Conservation (phyloP, 2,329 filamentous ascomycete genomes). For the Penicillium carneum region DNA sequence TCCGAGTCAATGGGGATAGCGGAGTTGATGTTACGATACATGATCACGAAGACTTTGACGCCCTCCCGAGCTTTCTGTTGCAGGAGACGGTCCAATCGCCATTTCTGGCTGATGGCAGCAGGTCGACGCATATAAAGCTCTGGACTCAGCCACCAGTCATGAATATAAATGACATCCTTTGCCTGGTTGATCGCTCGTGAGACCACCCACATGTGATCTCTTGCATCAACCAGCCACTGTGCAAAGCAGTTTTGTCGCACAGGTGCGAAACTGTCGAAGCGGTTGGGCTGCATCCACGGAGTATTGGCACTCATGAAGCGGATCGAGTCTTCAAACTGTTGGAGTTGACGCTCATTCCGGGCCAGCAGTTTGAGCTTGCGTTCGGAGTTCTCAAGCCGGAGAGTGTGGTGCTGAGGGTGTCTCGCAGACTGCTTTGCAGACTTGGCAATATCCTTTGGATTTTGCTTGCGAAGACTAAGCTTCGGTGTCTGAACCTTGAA, state of each 20-base stretch:
- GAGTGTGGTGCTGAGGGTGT: constrained; percentile 76
- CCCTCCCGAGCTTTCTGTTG: constrained; percentile 92
- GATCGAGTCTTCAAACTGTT: constrained; percentile 94
- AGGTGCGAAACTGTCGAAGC: constrained; percentile 92
- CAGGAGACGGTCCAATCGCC: constrained; percentile 91
- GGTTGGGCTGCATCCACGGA: constrained; percentile 80
- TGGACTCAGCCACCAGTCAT: constrained; percentile 98
- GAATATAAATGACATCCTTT: constrained; percentile 96
- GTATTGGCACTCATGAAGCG: constrained; percentile 83
- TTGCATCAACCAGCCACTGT: constrained; percentile 94
- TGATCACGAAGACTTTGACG: constrained; percentile 96
- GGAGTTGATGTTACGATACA: constrained; percentile 96
- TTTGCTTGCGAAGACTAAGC: constrained; percentile 59
- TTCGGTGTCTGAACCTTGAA: constrained; percentile 81
- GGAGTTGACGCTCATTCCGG: constrained; percentile 84
- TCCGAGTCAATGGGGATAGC: constrained; percentile 97
- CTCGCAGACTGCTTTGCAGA: constrained; percentile 68
- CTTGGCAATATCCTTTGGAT: constrained; percentile 68
- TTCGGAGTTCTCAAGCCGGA: constrained; percentile 90
- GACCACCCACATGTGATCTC: constrained; percentile 99
- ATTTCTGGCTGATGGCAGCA: constrained; percentile 95
- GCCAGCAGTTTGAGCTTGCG: constrained; percentile 89
- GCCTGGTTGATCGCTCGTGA: constrained; percentile 96
- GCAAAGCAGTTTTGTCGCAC: constrained; percentile 86
- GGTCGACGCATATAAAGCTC: constrained; percentile 94